phyloP scores from a whole-genome alignment of 495 filamentous ascomycete species.

The Viridothelium virens region DNA sequence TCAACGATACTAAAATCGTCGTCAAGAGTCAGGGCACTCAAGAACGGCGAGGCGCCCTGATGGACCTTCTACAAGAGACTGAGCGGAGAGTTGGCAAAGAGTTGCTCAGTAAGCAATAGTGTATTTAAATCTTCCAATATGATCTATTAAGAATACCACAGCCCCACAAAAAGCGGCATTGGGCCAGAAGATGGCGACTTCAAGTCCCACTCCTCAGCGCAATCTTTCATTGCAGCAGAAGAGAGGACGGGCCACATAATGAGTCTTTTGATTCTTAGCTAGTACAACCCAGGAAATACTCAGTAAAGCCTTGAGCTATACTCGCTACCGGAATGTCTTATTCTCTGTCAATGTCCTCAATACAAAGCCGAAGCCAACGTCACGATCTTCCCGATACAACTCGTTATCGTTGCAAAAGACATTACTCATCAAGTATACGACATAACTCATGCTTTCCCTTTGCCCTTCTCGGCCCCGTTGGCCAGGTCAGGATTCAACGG shows the following conservation, averaged over 20 bases:
- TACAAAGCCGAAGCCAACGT: not conserved
- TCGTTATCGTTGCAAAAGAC: not conserved
- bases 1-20: slow-evolving; percentile 17
- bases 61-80: slow-evolving; percentile 18
- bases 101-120: slow-evolving; percentile 15
- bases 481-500: slow-evolving; percentile 46
- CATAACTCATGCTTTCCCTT: not conserved
- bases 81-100: slow-evolving; percentile 18
- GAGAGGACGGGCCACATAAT: not conserved
- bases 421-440: not conserved
- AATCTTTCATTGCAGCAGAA: not conserved
- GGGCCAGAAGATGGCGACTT: not conserved
- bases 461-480: slow-evolving; percentile 21
- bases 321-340: too few species aligned
- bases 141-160: not conserved
- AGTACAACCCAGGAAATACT: too few species aligned
- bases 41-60: slow-evolving; percentile 14
- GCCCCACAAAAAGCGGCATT: not conserved
- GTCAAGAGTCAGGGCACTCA: slow-evolving; percentile 12
- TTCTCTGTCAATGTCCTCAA: not conserved
- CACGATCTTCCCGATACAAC: not conserved
- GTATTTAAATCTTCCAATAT: not conserved
- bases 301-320: too few species aligned
- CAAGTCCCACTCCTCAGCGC: not conserved
- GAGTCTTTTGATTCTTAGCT: too few species aligned